Evolutionary conservation across 495 filamentous ascomycete species (phyloP).

Genomic region (Penicillium soppii): DNA sequence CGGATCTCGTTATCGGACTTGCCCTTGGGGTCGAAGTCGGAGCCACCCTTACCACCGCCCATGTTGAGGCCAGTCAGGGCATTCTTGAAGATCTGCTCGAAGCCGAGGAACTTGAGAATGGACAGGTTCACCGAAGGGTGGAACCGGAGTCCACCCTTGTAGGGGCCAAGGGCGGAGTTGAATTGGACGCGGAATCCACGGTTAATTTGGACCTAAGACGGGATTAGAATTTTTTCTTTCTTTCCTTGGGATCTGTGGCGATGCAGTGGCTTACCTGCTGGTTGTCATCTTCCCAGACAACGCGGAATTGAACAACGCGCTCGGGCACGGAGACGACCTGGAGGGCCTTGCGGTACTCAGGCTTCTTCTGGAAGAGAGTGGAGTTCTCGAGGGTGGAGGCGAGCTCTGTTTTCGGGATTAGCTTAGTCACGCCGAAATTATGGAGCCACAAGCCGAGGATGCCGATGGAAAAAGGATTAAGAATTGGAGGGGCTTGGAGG

Average conservation of each 20-base stretch:
- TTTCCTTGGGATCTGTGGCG: neutral
- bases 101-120: conserved; percentile 97
- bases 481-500: neutral
- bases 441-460: conserved; percentile 24
- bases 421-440: conserved; percentile 21
- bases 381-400: conserved; percentile 90
- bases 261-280: conserved; percentile 48
- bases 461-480: conserved; percentile 17
- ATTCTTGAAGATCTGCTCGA: conserved; percentile 99
- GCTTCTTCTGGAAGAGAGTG: conserved; percentile 88
- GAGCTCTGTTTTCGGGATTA: conserved; percentile 64
- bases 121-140: conserved; percentile 96
- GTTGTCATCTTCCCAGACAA: conserved; percentile 94
- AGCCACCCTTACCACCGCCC: conserved; percentile 97
- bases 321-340: conserved; percentile 88
- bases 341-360: conserved; percentile 90
- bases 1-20: conserved; percentile 97
- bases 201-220: conserved; percentile 77
- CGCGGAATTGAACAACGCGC: conserved; percentile 95
- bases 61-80: conserved; percentile 95
- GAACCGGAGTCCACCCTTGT: conserved; percentile 96
- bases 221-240: conserved; percentile 2
- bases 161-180: conserved; percentile 96
- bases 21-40: conserved; percentile 99
- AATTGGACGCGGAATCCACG: conserved; percentile 97